These are phyloP conservation scores for Scolecobasidium constrictum DNA, from an alignment of 2,329 filamentous ascomycete genomes.

Conservation along the genomic window DNA sequence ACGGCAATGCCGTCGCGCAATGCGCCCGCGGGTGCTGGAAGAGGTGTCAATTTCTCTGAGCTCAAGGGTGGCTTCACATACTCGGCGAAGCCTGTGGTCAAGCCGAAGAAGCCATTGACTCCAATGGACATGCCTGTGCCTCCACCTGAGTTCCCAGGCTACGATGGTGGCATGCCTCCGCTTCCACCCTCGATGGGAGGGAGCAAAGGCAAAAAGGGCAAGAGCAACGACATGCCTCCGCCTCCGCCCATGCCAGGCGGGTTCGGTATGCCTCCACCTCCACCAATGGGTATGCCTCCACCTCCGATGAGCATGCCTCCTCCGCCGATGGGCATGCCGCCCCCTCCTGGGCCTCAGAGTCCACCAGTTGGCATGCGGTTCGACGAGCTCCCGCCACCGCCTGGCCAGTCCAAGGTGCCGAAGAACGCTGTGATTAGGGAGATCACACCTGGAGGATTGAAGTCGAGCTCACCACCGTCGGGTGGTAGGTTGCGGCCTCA, in stretches of 20 bases:
- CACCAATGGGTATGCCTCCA: background rate
- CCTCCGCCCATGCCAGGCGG: constrained; percentile 1
- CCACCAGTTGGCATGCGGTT: background rate
- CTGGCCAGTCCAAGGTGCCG: constrained; percentile 2
- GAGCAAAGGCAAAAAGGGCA: no score
- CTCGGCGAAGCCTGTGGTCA: constrained; percentile 26
- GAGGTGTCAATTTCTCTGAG: constrained; percentile 28
- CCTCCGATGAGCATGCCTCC: background rate
- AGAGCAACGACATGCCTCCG: no score
- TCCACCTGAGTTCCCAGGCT: constrained; percentile 1
- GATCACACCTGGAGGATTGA: constrained; percentile 13
- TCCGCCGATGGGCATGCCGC: constrained; percentile 6
- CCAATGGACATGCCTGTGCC: constrained; percentile 11
- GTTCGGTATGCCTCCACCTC: background rate
- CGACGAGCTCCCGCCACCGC: constrained; percentile 5
- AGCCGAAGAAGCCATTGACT: constrained; percentile 2
- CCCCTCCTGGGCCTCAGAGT: background rate
- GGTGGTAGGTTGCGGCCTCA: constrained; percentile 21
- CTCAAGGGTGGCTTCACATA: constrained; percentile 31
- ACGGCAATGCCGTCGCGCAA: constrained; percentile 1
- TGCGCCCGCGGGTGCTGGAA: constrained; percentile 10
- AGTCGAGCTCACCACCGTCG: constrained; percentile 13
- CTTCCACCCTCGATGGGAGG: no score
- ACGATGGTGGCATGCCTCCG: background rate
- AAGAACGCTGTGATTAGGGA: constrained; percentile 14